phyloP scores from a whole-genome alignment of 2,329 filamentous ascomycete species.

The Parasarocladium wereldwijsianum region DNA sequence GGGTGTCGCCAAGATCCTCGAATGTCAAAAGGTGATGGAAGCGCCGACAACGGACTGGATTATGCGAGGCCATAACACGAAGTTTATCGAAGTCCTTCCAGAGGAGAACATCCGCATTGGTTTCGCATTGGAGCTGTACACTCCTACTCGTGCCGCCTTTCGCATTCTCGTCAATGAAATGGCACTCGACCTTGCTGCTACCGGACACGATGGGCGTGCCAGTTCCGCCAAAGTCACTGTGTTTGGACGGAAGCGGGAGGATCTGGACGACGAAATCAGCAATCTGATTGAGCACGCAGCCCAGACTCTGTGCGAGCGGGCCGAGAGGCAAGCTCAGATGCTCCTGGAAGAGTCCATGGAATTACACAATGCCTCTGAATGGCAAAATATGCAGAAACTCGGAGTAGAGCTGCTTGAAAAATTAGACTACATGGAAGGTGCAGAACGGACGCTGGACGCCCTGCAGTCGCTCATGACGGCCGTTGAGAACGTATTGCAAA shows the following conservation, averaged over 20 bases:
- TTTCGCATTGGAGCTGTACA: slow-evolving; percentile 25
- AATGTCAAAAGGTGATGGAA: slow-evolving; percentile 28
- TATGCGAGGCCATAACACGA: slow-evolving; percentile 33
- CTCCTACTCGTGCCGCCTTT: slow-evolving; percentile 35
- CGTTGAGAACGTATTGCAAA: too few species aligned
- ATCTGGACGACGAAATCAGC: slow-evolving; percentile 36
- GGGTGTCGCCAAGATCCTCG: slow-evolving; percentile 43
- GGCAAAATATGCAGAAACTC: slow-evolving; percentile 15
- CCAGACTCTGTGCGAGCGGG: slow-evolving; percentile 32
- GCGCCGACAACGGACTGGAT: slow-evolving; percentile 45
- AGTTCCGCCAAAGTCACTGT: slow-evolving; percentile 13
- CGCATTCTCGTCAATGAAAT: slow-evolving; percentile 48
- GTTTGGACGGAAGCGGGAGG: slow-evolving; percentile 31
- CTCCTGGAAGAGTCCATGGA: slow-evolving; percentile 1
- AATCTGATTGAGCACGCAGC: slow-evolving; percentile 46
- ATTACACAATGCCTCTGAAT: too few species aligned
- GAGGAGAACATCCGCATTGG: slow-evolving; percentile 47
- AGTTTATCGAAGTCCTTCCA: slow-evolving; percentile 48
- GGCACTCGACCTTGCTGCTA: slow-evolving; percentile 28
- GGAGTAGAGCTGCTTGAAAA: neutral
- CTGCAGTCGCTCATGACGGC: slow-evolving; percentile 11
- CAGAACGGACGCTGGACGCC: slow-evolving; percentile 7
- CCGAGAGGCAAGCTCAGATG: slow-evolving; percentile 11
- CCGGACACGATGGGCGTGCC: slow-evolving; percentile 1
- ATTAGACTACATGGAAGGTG: too few species aligned